Evolutionary conservation across 2,329 filamentous ascomycete species (phyloP), one percentile per base, ranked within the genome.

Genomic region (Nigrograna mackinnonii): DNA sequence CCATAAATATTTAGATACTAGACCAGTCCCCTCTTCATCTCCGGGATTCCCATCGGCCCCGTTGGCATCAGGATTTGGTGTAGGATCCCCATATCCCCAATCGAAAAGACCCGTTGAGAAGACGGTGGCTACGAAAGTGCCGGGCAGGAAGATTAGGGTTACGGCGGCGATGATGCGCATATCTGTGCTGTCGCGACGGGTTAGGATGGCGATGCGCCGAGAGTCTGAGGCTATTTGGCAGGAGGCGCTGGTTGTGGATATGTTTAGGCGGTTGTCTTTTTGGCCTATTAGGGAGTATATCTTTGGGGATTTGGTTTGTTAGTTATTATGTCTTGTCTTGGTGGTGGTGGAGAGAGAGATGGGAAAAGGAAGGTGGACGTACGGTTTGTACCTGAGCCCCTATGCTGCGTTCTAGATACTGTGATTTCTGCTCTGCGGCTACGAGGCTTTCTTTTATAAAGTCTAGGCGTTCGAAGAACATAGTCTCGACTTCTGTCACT

Each of bases 141-240:
- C 51, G 3, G 55, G 55, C 2, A 58, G 40, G 30, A 58, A 58
- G 16, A 57, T 22, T 5, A 58, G 39, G 3, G 55, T 57, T 11
- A 58, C 49, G 12, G 44, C 47, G 5, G 55, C 44, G 14, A 58
- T 58, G 34, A 55, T 41, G 7, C 54, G 46, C 54, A 58, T 57
- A 22, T 57, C 52, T 2, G 55, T 46, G 12, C 52, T 54, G 37
- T 57, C 53, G 9, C 47, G 45, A 14, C 56, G 47, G 2, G 56
- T 59, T 5, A 55, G 30, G 19, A 53, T 45, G 12, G 49, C 49
- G 14, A 55, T 50, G 14, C 49, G 44, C 4, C 47, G 41, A 5
- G 41, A 44, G 21, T 50, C 49, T 1, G 50, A 42, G 5, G 52
- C 49, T 18, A 55, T 47, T 26, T 51, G 50, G 20, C 46, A 47